phyloP scores from a whole-genome alignment of 805 yeast species.

The Ogataea philodendri region DNA sequence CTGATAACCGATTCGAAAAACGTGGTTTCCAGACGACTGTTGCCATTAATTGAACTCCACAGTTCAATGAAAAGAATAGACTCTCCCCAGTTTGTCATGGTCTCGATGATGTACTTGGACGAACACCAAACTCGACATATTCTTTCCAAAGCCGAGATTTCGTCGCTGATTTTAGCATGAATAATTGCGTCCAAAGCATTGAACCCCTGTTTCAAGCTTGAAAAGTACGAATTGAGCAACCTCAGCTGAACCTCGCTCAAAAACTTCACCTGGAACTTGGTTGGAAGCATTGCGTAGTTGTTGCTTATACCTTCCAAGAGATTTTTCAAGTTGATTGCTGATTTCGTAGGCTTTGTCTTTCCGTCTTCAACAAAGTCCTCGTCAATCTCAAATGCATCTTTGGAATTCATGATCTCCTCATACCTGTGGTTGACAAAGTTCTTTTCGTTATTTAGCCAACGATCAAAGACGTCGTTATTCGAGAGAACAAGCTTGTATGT shows the following conservation, averaged over 20 bases:
- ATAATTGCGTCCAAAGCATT: conserved; percentile 41
- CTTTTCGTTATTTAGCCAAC: conserved; percentile 56
- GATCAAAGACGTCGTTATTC: conserved; percentile 32
- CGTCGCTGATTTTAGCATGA: conserved; percentile 24
- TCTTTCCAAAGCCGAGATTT: conserved; percentile 34
- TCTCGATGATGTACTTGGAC: conserved; percentile 34
- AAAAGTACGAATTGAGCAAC: conserved; percentile 51
- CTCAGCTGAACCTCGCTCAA: conserved; percentile 57
- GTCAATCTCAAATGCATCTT: conserved; percentile 57
- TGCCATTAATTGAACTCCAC: conserved; percentile 35
- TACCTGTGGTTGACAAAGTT: conserved; percentile 51
- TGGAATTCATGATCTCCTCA: conserved; percentile 46
- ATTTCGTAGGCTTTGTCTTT: conserved; percentile 57
- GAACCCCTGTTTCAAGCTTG: conserved; percentile 40
- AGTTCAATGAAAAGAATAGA: conserved; percentile 41
- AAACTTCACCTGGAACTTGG: conserved; percentile 53
- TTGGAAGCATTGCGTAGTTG: conserved; percentile 51
- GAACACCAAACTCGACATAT: conserved; percentile 42
- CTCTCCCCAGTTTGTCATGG: conserved; percentile 44
- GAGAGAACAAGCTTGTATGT: conserved; percentile 31
- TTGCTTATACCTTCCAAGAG: conserved; percentile 55
- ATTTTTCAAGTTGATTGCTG: conserved; percentile 56
- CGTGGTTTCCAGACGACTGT: conserved; percentile 31
- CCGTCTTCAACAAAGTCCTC: conserved; percentile 46
- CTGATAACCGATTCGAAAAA: conserved; percentile 44